These are phyloP conservation scores for Cyclocybe cylindracea DNA, from an alignment of 768 basidiomycete species.

Conservation along the genomic window DNA sequence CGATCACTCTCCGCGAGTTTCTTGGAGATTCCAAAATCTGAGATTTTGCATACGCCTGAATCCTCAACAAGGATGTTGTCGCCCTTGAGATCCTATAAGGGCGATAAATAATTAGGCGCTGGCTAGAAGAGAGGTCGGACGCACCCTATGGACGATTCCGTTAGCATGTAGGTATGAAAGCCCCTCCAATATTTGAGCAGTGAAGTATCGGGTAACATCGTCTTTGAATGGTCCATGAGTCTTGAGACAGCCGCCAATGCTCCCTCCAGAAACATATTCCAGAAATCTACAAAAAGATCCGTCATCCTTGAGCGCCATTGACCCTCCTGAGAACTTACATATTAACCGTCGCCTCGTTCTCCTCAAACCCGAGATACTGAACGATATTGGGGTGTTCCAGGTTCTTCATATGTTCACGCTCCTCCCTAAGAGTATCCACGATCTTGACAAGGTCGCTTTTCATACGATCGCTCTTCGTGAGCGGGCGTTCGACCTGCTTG, in stretches of 20 bases:
- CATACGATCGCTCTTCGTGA: conserved; percentile 68
- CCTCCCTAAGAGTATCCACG: conserved; percentile 80
- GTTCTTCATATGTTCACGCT: conserved; percentile 84
- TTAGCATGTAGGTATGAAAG: conserved; percentile 84
- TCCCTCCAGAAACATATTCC: conserved; percentile 96
- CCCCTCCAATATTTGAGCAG: conserved; percentile 82
- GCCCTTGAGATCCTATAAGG: conserved; percentile 78
- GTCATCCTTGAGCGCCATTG: too few relatives aligned
- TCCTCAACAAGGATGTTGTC: conserved; percentile 93
- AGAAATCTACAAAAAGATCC: conserved; percentile 62
- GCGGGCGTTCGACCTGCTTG: conserved; percentile 91
- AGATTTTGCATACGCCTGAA: conserved; percentile 87
- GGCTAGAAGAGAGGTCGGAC: conserved; percentile 8
- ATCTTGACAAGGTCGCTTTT: conserved; percentile 59
- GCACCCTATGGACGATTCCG: conserved; percentile 84
- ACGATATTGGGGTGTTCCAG: conserved; percentile 92
- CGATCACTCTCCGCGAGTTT: conserved; percentile 67
- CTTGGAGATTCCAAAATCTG: conserved; percentile 97
- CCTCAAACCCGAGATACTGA: conserved; percentile 87
- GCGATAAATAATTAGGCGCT: neutral
- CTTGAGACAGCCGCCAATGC: conserved; percentile 74
- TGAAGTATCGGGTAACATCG: conserved; percentile 83
- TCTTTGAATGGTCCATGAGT: conserved; percentile 84
- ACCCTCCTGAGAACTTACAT: conserved; percentile 52
- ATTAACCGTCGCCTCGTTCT: conserved; percentile 70